Evolutionary conservation across 1,139 yeast genomes (phyloP).

Genomic region (Taphrina wiesneri): DNA sequence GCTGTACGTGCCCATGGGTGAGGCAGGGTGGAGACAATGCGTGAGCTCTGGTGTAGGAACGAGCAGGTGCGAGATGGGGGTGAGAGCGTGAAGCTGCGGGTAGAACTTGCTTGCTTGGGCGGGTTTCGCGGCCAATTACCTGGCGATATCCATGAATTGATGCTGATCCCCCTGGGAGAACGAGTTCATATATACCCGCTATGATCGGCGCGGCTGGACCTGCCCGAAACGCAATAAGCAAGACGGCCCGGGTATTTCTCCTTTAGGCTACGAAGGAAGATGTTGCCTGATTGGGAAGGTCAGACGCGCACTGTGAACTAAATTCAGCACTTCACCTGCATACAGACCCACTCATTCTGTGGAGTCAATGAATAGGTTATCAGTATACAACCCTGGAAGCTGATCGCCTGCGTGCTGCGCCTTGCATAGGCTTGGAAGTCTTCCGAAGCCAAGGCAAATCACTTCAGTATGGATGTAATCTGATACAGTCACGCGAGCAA

Average conservation of each 20-base stretch:
- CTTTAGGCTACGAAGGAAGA: neutral
- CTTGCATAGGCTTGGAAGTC: no score
- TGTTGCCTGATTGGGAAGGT: neutral
- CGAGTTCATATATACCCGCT: neutral
- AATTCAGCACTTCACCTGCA: neutral
- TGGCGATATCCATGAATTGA: neutral
- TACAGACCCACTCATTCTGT: no score
- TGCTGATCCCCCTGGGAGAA: neutral
- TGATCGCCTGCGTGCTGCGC: no score
- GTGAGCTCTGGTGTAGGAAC: neutral
- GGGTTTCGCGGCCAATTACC: neutral
- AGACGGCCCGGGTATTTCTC: neutral
- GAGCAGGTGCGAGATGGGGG: no score
- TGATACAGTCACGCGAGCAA: neutral
- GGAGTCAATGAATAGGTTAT: no score
- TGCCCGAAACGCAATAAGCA: neutral
- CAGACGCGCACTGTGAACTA: neutral
- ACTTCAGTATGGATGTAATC: neutral
- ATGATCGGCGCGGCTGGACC: no score
- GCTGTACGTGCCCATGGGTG: no score
- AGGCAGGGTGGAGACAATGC: neutral
- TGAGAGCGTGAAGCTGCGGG: neutral
- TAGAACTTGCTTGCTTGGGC: neutral
- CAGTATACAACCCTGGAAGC: no score
- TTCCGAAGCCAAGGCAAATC: no score